phyloP scores from a whole-genome alignment of 306 rosid genomes.

The Styphnolobium japonicum region DNA sequence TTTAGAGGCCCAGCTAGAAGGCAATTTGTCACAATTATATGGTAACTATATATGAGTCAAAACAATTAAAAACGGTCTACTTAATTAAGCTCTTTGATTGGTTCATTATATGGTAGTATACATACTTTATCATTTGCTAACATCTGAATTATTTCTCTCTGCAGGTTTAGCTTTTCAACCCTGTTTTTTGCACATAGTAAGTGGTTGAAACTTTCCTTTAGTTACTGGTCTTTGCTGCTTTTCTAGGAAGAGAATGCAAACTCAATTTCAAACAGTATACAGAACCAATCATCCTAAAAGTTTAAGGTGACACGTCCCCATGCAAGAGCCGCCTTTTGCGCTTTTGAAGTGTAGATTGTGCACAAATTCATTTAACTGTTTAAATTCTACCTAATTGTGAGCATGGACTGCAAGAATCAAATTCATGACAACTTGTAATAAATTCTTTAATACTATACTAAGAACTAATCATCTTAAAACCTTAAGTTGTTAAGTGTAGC shows the following conservation, averaged over 20 bases:
- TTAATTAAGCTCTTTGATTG: neutral
- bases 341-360: neutral
- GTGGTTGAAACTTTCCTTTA: constrained; percentile 9
- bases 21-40: constrained; percentile 61
- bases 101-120: neutral
- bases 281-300: neutral
- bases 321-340: too few relatives aligned
- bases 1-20: constrained; percentile 72
- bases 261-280: neutral
- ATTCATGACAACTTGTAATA: neutral
- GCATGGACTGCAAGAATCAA: neutral
- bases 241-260: neutral
- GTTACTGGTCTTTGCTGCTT: neutral
- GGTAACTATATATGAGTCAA: constrained; percentile 42
- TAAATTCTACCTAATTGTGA: neutral
- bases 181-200: constrained; percentile 76
- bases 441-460: neutral
- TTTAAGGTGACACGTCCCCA: too few relatives aligned
- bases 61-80: neutral
- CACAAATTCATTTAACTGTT: neutral
- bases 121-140: neutral
- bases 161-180: constrained; percentile 77
- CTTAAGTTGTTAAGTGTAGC: neutral
- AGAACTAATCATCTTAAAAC: neutral
- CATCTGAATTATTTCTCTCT: neutral